Evolutionary conservation across 495 filamentous ascomycete genomes (phyloP), one percentile per base, ranked within the genome.

Genomic region (Penicillium waksmanii): DNA sequence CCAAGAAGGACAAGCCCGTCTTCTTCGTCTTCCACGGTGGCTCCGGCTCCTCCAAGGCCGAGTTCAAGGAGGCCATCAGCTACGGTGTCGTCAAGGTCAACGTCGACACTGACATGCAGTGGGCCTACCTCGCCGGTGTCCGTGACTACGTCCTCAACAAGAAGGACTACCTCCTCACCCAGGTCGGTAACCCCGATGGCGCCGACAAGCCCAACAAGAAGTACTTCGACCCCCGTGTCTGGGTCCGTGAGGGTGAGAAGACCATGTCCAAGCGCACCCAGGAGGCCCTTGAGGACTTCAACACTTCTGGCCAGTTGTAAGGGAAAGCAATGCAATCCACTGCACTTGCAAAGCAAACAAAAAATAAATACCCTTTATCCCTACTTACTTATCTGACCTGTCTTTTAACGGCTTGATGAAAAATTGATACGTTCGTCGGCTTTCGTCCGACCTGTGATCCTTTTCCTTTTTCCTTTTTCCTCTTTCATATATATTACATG

Each of bases 21-120:
- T 97, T 96, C 86, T 89, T 99, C 74, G 95, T 99, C 74, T 99
- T 99, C 87, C 95, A 99, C 82, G 96, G 96, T 65, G 95, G 95
- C 61, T 94, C 90, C 55, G 96, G 95, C 58, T 93, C 89, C 51
- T 82, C 84, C 72, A 96, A 96, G 84, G 73, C 89, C 58, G 95
- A 98, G 80, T 98, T 87, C 83, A 82, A 73, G 51, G 84, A 91
- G 66, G 94, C 93, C 64, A 97, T 98, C 73, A 75, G 79, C 65
- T 89, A 95, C 75, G 94, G 95, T 78, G 96, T 99, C 60, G 89
- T 97, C 80, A 99, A 99, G 88, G 95, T 99, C 78, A 84, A 84
- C 68, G 77, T 98, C 60, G 96, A 96, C 77, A 98, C 95, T 27
- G 76, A 80, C 62, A 80, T 82, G 78, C 78, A 82, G 70, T 81